Conservation (phyloP, 2,329 filamentous ascomycete genomes). For the Neonectria ditissima region DNA sequence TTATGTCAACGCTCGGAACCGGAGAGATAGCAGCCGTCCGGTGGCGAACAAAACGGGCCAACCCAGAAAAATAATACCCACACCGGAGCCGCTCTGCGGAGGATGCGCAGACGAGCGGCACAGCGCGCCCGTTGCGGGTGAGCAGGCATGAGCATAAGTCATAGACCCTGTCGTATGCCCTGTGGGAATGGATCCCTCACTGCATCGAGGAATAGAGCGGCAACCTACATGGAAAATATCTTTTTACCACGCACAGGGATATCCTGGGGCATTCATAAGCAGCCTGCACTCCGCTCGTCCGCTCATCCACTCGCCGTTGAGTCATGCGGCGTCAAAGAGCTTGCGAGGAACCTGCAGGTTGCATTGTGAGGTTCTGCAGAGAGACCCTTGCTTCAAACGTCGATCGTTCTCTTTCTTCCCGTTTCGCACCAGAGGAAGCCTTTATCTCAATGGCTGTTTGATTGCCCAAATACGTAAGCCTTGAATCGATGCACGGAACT, state of each 20-base stretch:
- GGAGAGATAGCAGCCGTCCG: neutral
- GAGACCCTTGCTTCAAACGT: neutral
- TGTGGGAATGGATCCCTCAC: neutral
- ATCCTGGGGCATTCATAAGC: neutral
- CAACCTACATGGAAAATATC: no score
- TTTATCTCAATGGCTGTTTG: neutral
- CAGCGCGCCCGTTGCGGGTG: neutral
- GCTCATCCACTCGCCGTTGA: neutral
- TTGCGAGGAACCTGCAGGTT: neutral
- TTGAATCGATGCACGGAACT: neutral
- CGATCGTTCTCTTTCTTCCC: neutral
- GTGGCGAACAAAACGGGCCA: neutral
- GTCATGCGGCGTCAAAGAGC: neutral
- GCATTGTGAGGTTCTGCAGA: neutral
- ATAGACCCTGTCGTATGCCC: neutral
- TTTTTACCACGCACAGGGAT: neutral
- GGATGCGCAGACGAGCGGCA: neutral
- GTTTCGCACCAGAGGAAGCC: neutral
- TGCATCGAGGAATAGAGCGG: no score
- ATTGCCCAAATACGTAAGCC: neutral
- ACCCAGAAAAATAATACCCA: no score
- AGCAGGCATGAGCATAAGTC: neutral
- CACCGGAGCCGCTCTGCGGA: neutral
- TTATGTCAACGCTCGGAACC: neutral
- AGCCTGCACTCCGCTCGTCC: neutral